A percentile compares a stretch with the other conserved stretches of the same genome.
These are phyloP conservation scores for Diaporthe caulivora DNA, from an alignment of 2,329 filamentous ascomycete species.

Conservation along the genomic window DNA sequence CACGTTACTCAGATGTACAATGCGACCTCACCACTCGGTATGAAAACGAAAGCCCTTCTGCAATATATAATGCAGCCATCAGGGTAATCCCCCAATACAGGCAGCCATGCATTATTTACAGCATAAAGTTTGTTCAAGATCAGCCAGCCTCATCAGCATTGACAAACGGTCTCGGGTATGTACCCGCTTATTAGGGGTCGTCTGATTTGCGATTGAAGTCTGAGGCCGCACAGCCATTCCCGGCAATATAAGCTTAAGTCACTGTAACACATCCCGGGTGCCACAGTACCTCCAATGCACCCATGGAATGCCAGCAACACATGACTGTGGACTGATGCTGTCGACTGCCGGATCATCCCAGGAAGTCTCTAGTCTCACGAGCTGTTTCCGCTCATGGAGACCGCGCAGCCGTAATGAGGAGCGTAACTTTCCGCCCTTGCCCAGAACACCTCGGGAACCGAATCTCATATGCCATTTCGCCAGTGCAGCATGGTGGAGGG, in stretches of 20 bases:
- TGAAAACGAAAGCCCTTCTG: background rate
- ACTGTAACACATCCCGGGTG: conserved; percentile 17
- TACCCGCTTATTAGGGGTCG: background rate
- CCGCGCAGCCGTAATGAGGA: background rate
- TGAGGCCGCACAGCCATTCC: conserved; percentile 24
- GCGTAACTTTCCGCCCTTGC: conserved; percentile 7
- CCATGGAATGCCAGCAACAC: background rate
- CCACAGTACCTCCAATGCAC: background rate
- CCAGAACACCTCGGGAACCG: background rate
- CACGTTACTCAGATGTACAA: conserved; percentile 1
- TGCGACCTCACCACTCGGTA: background rate
- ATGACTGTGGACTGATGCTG: background rate
- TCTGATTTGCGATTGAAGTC: conserved; percentile 24
- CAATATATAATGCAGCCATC: background rate
- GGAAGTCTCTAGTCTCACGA: conserved; percentile 3
- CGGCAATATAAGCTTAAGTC: conserved; percentile 28
- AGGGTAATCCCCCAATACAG: background rate
- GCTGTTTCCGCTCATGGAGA: background rate
- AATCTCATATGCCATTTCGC: background rate
- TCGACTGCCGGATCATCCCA: conserved; percentile 23
- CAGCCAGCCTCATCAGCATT: background rate
- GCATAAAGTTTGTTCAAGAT: background rate
- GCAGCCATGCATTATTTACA: background rate
- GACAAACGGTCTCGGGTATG: background rate
- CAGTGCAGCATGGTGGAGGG: background rate